These are phyloP conservation scores for Sordaria brevicollis DNA, from an alignment of 495 filamentous ascomycete species.

Conservation along the genomic window DNA sequence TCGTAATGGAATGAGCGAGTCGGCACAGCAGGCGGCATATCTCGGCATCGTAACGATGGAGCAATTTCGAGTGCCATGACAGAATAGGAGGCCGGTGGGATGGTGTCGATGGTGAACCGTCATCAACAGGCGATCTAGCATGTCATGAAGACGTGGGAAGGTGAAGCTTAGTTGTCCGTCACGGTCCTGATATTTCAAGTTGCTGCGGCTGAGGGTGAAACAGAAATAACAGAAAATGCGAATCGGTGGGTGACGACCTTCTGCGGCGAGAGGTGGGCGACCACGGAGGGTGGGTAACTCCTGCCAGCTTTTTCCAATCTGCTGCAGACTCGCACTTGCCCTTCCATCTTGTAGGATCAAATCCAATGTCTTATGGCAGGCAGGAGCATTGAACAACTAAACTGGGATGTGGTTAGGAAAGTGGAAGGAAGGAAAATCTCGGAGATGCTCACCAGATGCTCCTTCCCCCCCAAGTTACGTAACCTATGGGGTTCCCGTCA, in stretches of 20 bases:
- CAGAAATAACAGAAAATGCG: neutral
- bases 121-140: no score
- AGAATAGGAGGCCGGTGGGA: neutral
- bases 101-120: neutral
- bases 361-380: neutral
- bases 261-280: no score
- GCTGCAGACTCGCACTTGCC: neutral
- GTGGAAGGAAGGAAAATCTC: neutral
- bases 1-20: neutral
- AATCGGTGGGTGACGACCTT: neutral
- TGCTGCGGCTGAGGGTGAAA: no score
- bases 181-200: no score
- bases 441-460: neutral
- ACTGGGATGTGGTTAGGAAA: neutral
- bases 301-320: neutral
- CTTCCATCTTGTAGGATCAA: neutral
- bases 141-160: neutral
- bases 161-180: neutral
- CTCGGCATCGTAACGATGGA: neutral
- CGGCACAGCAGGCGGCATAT: neutral
- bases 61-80: neutral
- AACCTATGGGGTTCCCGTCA: no score
- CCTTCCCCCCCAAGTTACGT: neutral
- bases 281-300: neutral
- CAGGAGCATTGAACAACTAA: neutral